Conservation (phyloP, 2,329 filamentous ascomycete genomes). For the Metarhizium brunneum region DNA sequence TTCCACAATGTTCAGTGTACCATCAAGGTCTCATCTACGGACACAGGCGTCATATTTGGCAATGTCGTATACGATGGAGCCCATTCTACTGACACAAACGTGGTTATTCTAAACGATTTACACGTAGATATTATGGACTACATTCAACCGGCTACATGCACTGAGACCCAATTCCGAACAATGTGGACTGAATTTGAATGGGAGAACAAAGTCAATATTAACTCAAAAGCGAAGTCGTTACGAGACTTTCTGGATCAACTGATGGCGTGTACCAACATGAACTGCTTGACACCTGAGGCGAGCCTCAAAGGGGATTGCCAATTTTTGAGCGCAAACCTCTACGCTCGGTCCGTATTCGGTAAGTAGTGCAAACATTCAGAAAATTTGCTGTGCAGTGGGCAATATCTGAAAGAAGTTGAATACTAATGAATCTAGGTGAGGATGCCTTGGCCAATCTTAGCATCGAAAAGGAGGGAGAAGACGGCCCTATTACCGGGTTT, state of each 20-base stretch:
- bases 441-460: constrained; percentile 95
- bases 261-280: constrained; percentile 99
- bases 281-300: constrained; percentile 89
- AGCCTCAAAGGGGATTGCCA: constrained; percentile 96
- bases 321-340: constrained; percentile 93
- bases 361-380: constrained; percentile 34
- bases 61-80: constrained; percentile 97
- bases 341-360: constrained; percentile 97
- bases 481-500: constrained; percentile 93
- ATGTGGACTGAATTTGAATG: constrained; percentile 99
- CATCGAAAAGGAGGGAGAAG: constrained; percentile 94
- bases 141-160: constrained; percentile 93
- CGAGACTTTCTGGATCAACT: constrained; percentile 87
- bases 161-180: constrained; percentile 96
- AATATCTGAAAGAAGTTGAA: neutral
- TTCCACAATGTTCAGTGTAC: constrained; percentile 98
- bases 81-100: constrained; percentile 85
- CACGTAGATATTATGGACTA: constrained; percentile 99
- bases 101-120: constrained; percentile 95
- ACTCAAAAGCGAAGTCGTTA: constrained; percentile 87
- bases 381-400: neutral
- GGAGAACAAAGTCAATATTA: constrained; percentile 99
- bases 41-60: constrained; percentile 97
- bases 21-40: constrained; percentile 96
- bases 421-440: constrained; percentile 60